These are phyloP conservation scores for Margaritispora aquatica DNA, from an alignment of 495 filamentous ascomycete species.

Conservation along the genomic window DNA sequence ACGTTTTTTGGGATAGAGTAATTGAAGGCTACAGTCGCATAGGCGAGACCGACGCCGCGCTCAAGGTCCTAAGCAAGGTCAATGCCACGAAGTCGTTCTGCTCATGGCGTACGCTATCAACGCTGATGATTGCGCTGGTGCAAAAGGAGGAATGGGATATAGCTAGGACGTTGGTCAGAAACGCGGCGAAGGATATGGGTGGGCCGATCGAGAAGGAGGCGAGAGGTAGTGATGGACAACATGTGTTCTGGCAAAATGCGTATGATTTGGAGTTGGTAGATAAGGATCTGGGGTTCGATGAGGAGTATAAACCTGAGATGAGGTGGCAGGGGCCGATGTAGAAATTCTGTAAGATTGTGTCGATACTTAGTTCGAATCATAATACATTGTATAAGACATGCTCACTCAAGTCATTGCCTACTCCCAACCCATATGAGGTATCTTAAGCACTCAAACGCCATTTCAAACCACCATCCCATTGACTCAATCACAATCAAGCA, in stretches of 20 bases:
- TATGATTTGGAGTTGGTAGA: slow-evolving; percentile 16
- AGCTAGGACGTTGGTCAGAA: slow-evolving; percentile 18
- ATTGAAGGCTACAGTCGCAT: slow-evolving; percentile 52
- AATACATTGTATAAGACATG: neutral
- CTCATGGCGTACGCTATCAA: slow-evolving; percentile 38
- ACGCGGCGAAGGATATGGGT: slow-evolving; percentile 12
- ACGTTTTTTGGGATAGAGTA: slow-evolving; percentile 60
- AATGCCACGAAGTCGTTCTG: slow-evolving; percentile 32
- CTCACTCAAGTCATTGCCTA: neutral
- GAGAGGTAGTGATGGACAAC: slow-evolving; percentile 12
- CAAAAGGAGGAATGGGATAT: slow-evolving; percentile 31
- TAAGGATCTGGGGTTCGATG: neutral
- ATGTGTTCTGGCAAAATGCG: slow-evolving; percentile 20
- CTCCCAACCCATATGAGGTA: too few relatives aligned
- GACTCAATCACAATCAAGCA: neutral
- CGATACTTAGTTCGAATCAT: too few relatives aligned
- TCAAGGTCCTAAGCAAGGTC: slow-evolving; percentile 42
- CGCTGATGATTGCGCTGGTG: slow-evolving; percentile 41
- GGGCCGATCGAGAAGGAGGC: slow-evolving; percentile 6
- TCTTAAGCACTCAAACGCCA: too few relatives aligned
- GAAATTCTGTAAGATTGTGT: too few relatives aligned
- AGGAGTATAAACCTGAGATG: neutral
- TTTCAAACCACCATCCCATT: neutral
- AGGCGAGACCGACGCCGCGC: slow-evolving; percentile 43
- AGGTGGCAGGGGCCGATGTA: neutral